phyloP scores from a whole-genome alignment of 1,139 yeast genomes.

The Pneumocystis wakefieldiae region DNA sequence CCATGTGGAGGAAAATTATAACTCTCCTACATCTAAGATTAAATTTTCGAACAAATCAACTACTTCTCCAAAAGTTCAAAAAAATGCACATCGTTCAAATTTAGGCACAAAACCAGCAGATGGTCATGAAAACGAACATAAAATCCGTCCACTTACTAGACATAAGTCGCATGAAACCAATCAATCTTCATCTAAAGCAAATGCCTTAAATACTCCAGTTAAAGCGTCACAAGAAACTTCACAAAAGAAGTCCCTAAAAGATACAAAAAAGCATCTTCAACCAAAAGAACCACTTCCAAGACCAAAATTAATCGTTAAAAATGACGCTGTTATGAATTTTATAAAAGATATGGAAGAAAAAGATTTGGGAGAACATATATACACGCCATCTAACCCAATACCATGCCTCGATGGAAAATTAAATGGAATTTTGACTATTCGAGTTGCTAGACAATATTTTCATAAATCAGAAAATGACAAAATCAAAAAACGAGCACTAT shows the following conservation, averaged over 20 bases:
- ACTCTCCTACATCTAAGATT: not conserved
- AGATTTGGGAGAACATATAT: not conserved
- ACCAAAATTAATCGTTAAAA: not conserved
- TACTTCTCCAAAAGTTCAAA: not conserved
- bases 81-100: not conserved
- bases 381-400: not conserved
- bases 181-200: not conserved
- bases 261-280: not conserved
- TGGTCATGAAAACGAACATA: not conserved
- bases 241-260: not conserved
- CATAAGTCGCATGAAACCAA: not conserved
- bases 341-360: not conserved
- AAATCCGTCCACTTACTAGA: not conserved
- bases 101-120: not conserved
- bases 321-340: not conserved
- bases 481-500: conserved; percentile 35
- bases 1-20: not conserved
- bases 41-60: not conserved
- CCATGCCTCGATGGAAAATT: not conserved
- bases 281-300: not conserved
- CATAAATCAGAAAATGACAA: conserved; percentile 4
- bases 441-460: not conserved
- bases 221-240: not conserved
- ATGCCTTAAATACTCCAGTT: not conserved
- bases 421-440: not conserved